These are phyloP conservation scores for Mytilinidion resinicola DNA, from an alignment of 495 filamentous ascomycete genomes.

Conservation along the genomic window DNA sequence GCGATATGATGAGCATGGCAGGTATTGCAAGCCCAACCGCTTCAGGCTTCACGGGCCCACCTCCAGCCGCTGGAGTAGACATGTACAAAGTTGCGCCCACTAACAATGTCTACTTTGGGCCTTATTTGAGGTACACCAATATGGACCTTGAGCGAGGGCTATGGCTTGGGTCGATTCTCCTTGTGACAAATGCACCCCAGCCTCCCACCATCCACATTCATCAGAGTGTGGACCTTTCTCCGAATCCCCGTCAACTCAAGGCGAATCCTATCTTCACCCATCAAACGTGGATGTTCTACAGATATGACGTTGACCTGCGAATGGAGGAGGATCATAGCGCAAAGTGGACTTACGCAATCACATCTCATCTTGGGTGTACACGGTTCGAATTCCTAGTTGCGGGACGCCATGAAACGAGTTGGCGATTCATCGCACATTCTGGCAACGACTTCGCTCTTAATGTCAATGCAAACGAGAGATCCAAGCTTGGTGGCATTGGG, in stretches of 20 bases:
- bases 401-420: conserved; percentile 79
- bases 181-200: conserved; percentile 86
- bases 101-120: conserved; percentile 98
- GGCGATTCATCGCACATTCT: conserved; percentile 94
- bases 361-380: conserved; percentile 91
- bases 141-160: conserved; percentile 90
- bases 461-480: conserved; percentile 76
- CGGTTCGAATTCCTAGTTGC: conserved; percentile 98
- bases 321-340: conserved; percentile 80
- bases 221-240: conserved; percentile 80
- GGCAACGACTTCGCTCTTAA: conserved; percentile 90
- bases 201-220: conserved; percentile 97
- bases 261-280: conserved; percentile 79
- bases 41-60: conserved; percentile 72
- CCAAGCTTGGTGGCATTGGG: conserved; percentile 76
- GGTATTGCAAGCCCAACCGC: conserved; percentile 58
- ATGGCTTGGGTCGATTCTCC: conserved; percentile 77
- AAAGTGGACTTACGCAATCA: conserved; percentile 98
- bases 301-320: conserved; percentile 85
- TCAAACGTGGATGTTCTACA: conserved; percentile 90
- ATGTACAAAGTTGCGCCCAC: conserved; percentile 88
- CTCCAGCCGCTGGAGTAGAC: conserved; percentile 79
- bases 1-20: conserved; percentile 71
- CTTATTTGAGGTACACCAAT: conserved; percentile 90
- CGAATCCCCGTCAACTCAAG: conserved; percentile 81